Evolutionary conservation across 305 asterid species (phyloP).

Genomic region (Fraxinus albicans): DNA sequence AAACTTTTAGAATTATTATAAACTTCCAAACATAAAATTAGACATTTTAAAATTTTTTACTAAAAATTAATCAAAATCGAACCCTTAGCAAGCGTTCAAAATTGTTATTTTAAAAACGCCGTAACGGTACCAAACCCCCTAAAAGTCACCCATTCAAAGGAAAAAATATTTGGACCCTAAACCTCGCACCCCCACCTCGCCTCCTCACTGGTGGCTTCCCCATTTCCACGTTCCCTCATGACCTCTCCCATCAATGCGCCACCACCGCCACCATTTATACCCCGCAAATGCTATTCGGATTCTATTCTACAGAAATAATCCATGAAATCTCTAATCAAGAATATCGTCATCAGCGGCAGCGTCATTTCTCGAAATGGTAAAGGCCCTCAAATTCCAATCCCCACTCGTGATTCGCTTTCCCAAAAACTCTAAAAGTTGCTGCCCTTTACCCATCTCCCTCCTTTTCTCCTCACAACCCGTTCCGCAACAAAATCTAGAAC

Average conservation of each 20-base stretch:
- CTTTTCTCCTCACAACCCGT: conserved; percentile 39
- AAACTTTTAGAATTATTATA: neutral
- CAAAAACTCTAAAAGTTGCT: conserved; percentile 16
- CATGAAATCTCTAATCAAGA: conserved; percentile 31
- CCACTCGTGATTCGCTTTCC: conserved; percentile 22
- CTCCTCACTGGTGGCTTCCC: conserved; percentile 30
- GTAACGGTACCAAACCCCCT: neutral
- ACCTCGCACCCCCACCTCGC: neutral
- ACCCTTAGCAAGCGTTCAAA: too few species aligned
- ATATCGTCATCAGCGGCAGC: conserved; percentile 30
- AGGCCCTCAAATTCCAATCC: conserved; percentile 49
- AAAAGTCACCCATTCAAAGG: neutral
- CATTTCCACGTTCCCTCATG: conserved; percentile 34
- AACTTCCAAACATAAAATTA: neutral
- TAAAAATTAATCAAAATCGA: neutral
- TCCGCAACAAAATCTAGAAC: neutral
- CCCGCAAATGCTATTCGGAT: neutral
- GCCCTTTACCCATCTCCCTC: conserved; percentile 32
- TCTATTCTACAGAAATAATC: conserved; percentile 21
- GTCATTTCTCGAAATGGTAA: conserved; percentile 60
- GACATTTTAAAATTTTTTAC: neutral
- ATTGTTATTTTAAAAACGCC: too few species aligned
- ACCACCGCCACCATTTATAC: conserved; percentile 28
- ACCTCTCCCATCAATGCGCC: conserved; percentile 34
- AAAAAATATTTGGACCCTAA: neutral